These are phyloP conservation scores for Fusarium nygamai DNA, from an alignment of 2,329 filamentous ascomycete genomes.

Conservation along the genomic window DNA sequence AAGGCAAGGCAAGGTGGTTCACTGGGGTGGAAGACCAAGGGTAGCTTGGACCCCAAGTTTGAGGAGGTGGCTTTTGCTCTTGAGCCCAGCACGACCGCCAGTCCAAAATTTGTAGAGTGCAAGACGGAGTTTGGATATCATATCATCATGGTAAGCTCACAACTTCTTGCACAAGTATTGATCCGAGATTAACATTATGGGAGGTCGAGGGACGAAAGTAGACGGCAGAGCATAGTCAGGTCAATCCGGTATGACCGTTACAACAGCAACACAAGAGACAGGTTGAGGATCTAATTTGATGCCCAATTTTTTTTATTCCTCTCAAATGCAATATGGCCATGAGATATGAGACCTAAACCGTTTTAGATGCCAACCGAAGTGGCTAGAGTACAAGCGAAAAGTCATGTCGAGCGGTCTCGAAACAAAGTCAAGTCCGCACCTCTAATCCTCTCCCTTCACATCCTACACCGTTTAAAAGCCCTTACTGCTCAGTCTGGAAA, in stretches of 20 bases:
- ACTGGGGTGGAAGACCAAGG: constrained; percentile 78
- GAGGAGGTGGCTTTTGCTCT: constrained; percentile 77
- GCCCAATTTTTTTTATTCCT: constrained; percentile 54
- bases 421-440: constrained; percentile 47
- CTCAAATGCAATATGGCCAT: constrained; percentile 49
- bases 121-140: constrained; percentile 84
- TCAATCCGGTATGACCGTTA: neutral
- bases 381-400: constrained; percentile 58
- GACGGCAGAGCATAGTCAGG: neutral
- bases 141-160: constrained; percentile 75
- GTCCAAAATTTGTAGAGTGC: constrained; percentile 73
- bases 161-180: neutral
- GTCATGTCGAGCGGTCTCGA: constrained; percentile 49
- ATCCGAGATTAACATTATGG: neutral
- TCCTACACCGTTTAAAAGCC: constrained; percentile 45
- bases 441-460: constrained; percentile 54
- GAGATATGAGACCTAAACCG: constrained; percentile 48
- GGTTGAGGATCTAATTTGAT: constrained; percentile 39
- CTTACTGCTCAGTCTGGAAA: constrained; percentile 91
- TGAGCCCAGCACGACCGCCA: constrained; percentile 70
- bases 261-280: neutral
- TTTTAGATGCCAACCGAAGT: constrained; percentile 59
- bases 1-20: constrained; percentile 77
- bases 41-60: constrained; percentile 73
- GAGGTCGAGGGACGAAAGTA: constrained; percentile 57